Evolutionary conservation across 257 asterid genomes (phyloP).

Genomic region (Thymus mandschuricus): DNA sequence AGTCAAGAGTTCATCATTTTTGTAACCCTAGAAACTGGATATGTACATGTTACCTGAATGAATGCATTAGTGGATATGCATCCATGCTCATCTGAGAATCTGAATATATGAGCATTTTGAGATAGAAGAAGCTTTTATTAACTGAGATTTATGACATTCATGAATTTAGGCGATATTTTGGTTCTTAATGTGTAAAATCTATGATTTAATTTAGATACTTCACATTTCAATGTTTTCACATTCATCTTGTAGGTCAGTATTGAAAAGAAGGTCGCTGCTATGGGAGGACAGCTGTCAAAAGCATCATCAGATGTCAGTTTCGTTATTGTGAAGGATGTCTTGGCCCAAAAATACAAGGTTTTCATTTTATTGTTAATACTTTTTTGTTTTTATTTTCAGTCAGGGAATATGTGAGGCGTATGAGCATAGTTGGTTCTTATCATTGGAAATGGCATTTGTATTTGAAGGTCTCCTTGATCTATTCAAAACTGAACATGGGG

Average conservation of each 20-base stretch:
- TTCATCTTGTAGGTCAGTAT: constrained; percentile 63
- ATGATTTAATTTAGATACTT: constrained; percentile 12
- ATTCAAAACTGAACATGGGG: background rate
- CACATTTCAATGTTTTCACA: constrained; percentile 2
- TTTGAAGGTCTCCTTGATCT: constrained; percentile 23
- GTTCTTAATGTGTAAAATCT: background rate
- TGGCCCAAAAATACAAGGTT: constrained; percentile 86
- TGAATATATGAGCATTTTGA: constrained; percentile 5
- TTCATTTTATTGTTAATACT: constrained; percentile 16
- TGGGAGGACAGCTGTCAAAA: constrained; percentile 85
- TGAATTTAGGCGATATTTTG: constrained; percentile 13
- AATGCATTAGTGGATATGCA: constrained; percentile 8
- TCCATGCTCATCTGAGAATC: constrained; percentile 26
- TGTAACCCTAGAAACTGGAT: background rate
- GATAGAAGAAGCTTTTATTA: constrained; percentile 16
- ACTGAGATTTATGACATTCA: constrained; percentile 14
- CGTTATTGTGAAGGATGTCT: constrained; percentile 87
- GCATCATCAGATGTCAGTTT: constrained; percentile 83
- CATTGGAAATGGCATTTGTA: constrained; percentile 7
- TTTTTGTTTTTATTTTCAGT: background rate
- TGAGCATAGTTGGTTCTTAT: constrained; percentile 8
- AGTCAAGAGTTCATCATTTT: background rate
- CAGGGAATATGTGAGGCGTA: constrained; percentile 14
- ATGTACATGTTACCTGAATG: background rate
- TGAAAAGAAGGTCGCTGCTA: constrained; percentile 71